Conservation (phyloP, 495 filamentous ascomycete species). For the Aspergillus campestris region DNA sequence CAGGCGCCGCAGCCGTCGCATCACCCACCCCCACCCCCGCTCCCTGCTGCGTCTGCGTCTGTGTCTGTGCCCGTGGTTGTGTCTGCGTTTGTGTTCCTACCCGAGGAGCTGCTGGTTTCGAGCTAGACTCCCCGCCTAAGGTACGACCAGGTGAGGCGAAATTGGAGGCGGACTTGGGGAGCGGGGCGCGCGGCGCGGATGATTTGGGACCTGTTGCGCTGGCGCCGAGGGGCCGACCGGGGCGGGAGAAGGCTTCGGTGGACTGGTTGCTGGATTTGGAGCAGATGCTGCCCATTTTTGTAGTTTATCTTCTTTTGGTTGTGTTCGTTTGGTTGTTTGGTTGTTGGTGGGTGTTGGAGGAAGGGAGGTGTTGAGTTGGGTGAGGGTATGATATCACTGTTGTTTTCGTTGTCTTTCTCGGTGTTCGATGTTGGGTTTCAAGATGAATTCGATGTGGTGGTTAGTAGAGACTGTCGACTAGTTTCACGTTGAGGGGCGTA, state of each 20-base stretch:
- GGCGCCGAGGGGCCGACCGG: slow-evolving; percentile 52
- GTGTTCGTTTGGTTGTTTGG: not conserved
- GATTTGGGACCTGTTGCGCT: slow-evolving; percentile 27
- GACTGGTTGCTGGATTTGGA: slow-evolving; percentile 51
- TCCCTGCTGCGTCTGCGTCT: no score
- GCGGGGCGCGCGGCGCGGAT: slow-evolving; percentile 23
- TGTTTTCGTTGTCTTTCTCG: not conserved
- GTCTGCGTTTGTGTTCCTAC: no score
- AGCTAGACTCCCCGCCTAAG: slow-evolving; percentile 27
- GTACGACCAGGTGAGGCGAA: slow-evolving; percentile 47
- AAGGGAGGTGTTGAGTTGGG: not conserved
- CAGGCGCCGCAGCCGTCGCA: slow-evolving; percentile 38
- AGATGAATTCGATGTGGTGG: no score
- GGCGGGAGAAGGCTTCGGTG: slow-evolving; percentile 46
- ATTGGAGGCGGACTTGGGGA: slow-evolving; percentile 31
- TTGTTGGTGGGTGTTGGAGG: not conserved
- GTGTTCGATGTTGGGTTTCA: no score
- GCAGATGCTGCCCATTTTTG: slow-evolving; percentile 66
- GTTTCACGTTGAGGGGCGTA: no score
- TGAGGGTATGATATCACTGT: not conserved
- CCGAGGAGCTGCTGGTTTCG: no score
- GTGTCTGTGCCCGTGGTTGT: no score
- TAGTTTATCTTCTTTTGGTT: no score
- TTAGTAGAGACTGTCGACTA: no score
- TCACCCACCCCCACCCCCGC: slow-evolving; percentile 9